Evolutionary conservation across 805 yeast genomes (phyloP), one percentile per base, ranked within the genome.

Genomic region (Yamadazyma olivae): DNA sequence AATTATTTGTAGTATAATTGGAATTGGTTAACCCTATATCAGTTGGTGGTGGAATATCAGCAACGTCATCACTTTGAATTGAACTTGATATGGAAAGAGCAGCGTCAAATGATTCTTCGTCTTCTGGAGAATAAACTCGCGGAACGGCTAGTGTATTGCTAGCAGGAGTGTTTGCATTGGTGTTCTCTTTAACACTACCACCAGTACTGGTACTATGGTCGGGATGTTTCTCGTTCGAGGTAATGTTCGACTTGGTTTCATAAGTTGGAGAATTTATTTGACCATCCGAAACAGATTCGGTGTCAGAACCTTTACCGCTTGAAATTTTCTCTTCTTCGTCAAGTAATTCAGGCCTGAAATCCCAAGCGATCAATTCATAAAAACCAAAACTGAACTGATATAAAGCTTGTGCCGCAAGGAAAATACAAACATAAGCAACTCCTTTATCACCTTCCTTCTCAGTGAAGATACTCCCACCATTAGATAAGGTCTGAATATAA

Each of bases 371-470:
- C 35, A 89, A 58, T 42, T 79, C 70, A 59, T 81, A 82, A 35
- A 84, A 74, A 2, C 96, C 96, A 30, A 83, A 59, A 49, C 85
- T 82, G 71, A 87, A 86, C 59, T 83, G 78, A 49, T 74, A 58
- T 30, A 85, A 67, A 25, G 79, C 69, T 55, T 83, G 87, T 2
- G 82, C 70, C 3, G 87, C 82, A 30, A 82, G 66, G 48, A 83
- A 84, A 22, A 89, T 81, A 50, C 89, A 82, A 15, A 85, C 82
- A 57, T 83, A 86, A 1, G 96, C 93, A 17, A 83, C 82, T 17
- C 96, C 97, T 47, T 74, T 73, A 36, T 77, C 70, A 24, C 86
- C 87, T 42, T 84, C 79, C 3, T 58, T 73, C 12, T 65, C 49
- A 0, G 81, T 64, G 48, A 89, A 81, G 6, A 67, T 48, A 5